Conservation (phyloP, 2,329 filamentous ascomycete genomes). For the Aureobasidium sp. region DNA sequence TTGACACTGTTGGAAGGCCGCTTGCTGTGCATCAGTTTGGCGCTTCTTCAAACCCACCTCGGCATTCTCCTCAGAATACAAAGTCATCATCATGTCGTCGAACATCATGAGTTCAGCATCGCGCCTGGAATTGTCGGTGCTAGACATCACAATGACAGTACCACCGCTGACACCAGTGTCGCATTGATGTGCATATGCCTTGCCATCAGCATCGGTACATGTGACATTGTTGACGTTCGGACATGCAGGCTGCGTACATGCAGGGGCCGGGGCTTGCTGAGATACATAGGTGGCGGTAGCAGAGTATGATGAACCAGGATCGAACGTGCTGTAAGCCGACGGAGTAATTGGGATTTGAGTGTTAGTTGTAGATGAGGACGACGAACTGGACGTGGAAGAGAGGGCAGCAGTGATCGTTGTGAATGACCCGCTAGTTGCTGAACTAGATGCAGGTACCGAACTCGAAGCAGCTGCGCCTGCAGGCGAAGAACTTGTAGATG, state of each 20-base stretch:
- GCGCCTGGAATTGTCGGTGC: not conserved
- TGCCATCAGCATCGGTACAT: constrained; percentile 11
- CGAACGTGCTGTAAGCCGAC: not conserved
- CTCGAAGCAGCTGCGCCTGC: not conserved
- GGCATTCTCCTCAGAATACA: not conserved
- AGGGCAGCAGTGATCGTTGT: not conserved
- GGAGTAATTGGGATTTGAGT: constrained; percentile 4
- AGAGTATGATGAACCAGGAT: not conserved
- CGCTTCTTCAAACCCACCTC: not conserved
- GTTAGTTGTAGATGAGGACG: not conserved
- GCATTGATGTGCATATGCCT: constrained; percentile 2
- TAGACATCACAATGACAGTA: not conserved
- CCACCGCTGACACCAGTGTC: constrained; percentile 4
- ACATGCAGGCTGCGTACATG: constrained; percentile 2
- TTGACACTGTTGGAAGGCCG: constrained; percentile 5
- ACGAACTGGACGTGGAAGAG: not conserved
- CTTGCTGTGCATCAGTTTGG: not conserved
- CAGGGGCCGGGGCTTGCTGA: not conserved
- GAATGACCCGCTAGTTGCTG: not conserved
- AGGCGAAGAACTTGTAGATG: not conserved
- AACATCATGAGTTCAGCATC: constrained; percentile 8
- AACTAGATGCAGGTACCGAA: not conserved
- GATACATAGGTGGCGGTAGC: constrained; percentile 3
- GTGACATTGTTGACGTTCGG: not conserved
- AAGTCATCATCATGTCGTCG: constrained; percentile 5